These are phyloP conservation scores for Heteromeles arbutifolia DNA, from an alignment of 306 rosid genomes.

Conservation along the genomic window DNA sequence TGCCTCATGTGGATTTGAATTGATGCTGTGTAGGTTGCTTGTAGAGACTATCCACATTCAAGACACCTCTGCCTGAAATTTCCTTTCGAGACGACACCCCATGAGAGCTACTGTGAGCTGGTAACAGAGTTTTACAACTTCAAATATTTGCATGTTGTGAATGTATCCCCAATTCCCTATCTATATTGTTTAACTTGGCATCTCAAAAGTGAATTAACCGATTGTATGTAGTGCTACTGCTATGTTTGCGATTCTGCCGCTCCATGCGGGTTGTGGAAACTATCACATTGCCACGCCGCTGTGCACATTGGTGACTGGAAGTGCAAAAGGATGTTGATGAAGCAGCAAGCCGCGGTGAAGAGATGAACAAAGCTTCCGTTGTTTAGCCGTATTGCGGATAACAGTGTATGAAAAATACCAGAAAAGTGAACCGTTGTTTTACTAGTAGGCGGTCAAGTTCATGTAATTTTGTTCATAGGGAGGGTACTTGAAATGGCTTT, in stretches of 20 bases:
- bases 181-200: not conserved
- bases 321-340: not conserved
- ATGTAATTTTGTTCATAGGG: not conserved
- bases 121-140: conserved; percentile 17
- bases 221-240: conserved; percentile 55
- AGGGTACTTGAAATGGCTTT: not conserved
- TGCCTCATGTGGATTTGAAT: not conserved
- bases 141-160: not conserved
- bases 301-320: conserved; percentile 14
- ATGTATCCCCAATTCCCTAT: too few relatives aligned
- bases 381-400: not conserved
- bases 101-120: conserved; percentile 43
- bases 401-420: not conserved
- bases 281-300: conserved; percentile 27
- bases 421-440: not conserved
- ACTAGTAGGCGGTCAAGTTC: not conserved
- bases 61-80: conserved; percentile 55
- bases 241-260: conserved; percentile 40
- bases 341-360: not conserved
- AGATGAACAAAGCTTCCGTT: not conserved
- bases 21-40: conserved; percentile 47
- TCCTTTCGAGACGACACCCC: conserved; percentile 47
- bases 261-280: conserved; percentile 27
- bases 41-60: conserved; percentile 66
- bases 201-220: not conserved